Evolutionary conservation across 495 filamentous ascomycete genomes (phyloP), one percentile per base, ranked within the genome.

Genomic region (Chaetomium fimeti): DNA sequence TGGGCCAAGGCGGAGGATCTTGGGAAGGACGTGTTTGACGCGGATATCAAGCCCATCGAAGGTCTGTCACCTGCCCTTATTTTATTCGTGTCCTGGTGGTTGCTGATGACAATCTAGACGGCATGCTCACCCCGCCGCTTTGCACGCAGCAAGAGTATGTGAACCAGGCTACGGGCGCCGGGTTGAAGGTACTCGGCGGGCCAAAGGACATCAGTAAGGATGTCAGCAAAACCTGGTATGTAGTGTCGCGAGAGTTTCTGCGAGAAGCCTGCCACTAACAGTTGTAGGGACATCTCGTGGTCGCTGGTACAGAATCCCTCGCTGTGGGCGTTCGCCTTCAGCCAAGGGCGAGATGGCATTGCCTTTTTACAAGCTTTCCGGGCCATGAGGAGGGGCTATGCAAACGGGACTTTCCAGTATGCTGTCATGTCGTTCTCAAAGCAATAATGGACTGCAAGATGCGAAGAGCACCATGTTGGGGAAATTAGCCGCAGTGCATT

Each of bases 211-310:
- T 85, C 47, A 84, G 82, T 67, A 69, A 78, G 65, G 72, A 86
- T 22, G 83, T 86, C 7, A 77, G 77, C 64, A 85, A 82, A 71
- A 82, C 82, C 18, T 83, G 86, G 86, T 88, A 72, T 72, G 79
- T 77, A 52, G 8, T 43, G 20, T 16, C 38, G 20, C 12, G n/a
- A n/a, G 29, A 36, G 7, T 22, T 28, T 61, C 24, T 36, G 20
- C 43, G 32, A 36, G 32, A 9, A 11, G 6, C 32, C 32, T 36
- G n/a, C n/a, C 15, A 9, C 60, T 71, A 36, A 68, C 60, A 36
- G 48, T 13, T 43, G 1, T 61, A 86, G 83, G 83, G 83, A 85
- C 68, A 84, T 86, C n/a, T 86, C 82, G 22, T 85, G 83, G 83
- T 72, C 76, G 20, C 74, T 85, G 8, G 77, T 86, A 2, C 81